Base-by-base conservation (phyloP, 805 yeast genomes). In the Candida argentea region DNA sequence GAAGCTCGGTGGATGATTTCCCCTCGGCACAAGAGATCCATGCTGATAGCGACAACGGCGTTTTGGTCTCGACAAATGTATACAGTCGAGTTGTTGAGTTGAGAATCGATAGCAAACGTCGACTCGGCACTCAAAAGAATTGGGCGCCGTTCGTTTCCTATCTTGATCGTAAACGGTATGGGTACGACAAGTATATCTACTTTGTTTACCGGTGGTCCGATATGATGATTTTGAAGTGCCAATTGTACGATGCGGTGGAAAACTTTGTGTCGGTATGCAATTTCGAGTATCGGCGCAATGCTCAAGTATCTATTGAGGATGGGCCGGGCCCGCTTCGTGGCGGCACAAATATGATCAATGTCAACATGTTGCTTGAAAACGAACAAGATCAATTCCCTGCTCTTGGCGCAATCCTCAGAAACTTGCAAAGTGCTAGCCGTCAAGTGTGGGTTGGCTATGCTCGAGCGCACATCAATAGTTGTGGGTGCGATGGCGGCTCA, bases 381-480 rank as follows among this genome's bases (percentile, higher is more conserved):
- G 43, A 26, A 25, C 44, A 28, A 31, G 36, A 36, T 26, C 42
- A 10, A 36, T 45, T 26, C 29, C 35, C 29, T 20, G 36, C 29
- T 7, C 12, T 16, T 6, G 28, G 20, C 5, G 16, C 25, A 1
- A 11, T 28, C 5, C 9, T 20, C 6, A 13, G 28, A 3, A 25
- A 28, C 16, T 36, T 53, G 2, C 48, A 44, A 2, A 32, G 35
- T 14, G 48, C 46, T 14, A 18, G 10, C 10, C 40, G 63, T 22
- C 65, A 65, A 34, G 46, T 67, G 29, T 59, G 57, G 57, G 29
- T 56, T 4, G 64, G 64, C 2, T 52, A 59, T 34, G 62, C 65
- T 4, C 37, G 65, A 28, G 63, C 65, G 3, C 65, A 61, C 30
- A 32, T 60, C 10, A 34, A 38, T 16, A 30, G 34, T 3, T 61